A percentile compares a stretch with the other conserved stretches of the same genome.
These are phyloP conservation scores for Penicillium steckii DNA, from an alignment of 495 filamentous ascomycete genomes.

Conservation along the genomic window DNA sequence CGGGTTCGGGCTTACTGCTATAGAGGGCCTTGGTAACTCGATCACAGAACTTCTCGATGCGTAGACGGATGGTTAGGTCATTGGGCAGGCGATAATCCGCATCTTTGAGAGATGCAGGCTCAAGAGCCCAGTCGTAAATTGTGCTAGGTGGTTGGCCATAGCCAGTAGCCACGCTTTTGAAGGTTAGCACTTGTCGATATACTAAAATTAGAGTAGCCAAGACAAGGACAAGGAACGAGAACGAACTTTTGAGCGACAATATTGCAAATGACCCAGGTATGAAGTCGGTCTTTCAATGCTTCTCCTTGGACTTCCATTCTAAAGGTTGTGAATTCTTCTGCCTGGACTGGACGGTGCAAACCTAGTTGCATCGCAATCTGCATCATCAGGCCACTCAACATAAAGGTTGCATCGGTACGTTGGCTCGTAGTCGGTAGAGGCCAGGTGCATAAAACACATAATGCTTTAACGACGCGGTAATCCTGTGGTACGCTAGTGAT, in stretches of 20 bases:
- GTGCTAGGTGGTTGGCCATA: constrained; percentile 86
- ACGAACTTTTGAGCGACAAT: constrained; percentile 77
- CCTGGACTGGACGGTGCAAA: constrained; percentile 84
- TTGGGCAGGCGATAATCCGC: constrained; percentile 65
- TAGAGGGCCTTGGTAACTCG: constrained; percentile 85
- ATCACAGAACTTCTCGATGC: constrained; percentile 82
- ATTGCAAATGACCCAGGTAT: constrained; percentile 91
- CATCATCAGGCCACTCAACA: constrained; percentile 90
- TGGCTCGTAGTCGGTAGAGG: constrained; percentile 85
- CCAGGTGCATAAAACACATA: constrained; percentile 90
- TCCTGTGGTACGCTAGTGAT: constrained; percentile 79
- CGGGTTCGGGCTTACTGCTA: constrained; percentile 73
- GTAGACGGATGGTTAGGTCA: constrained; percentile 68
- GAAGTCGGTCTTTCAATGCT: constrained; percentile 79
- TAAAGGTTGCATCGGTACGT: constrained; percentile 83
- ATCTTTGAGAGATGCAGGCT: constrained; percentile 59
- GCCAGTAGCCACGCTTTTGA: constrained; percentile 72
- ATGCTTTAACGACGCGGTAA: constrained; percentile 84
- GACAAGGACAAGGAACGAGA: too few species aligned
- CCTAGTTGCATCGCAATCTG: constrained; percentile 89
- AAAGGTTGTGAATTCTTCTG: constrained; percentile 86
- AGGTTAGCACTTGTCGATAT: constrained; percentile 14
- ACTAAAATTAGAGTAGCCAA: neutral
- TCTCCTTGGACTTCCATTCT: constrained; percentile 79
- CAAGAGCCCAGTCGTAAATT: constrained; percentile 83